phyloP scores from a whole-genome alignment of 768 basidiomycete species.

The Gymnopilus dilepis region DNA sequence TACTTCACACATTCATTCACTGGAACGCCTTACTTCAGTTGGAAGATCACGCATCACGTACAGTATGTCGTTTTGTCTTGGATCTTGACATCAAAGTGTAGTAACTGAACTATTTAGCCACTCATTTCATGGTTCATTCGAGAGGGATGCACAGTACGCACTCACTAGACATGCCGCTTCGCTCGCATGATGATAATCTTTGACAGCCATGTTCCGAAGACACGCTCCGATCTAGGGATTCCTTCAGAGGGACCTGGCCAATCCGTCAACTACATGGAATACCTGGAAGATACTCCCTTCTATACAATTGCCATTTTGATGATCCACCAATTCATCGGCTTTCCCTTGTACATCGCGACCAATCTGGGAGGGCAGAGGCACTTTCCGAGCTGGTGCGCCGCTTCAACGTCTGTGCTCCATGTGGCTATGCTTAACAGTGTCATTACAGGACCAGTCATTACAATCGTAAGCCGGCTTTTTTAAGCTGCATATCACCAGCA shows the following conservation, averaged over 20 bases:
- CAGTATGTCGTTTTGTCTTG: neutral
- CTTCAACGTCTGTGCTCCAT: neutral
- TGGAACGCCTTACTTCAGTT: slow-evolving; percentile 11
- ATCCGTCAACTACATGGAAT: slow-evolving; percentile 3
- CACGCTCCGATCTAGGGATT: slow-evolving; percentile 5
- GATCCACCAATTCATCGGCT: slow-evolving; percentile 11
- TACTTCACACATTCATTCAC: slow-evolving; percentile 10
- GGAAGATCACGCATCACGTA: slow-evolving; percentile 12
- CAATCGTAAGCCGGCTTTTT: neutral
- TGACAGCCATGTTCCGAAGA: slow-evolving; percentile 6
- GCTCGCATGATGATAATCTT: neutral
- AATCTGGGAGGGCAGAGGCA: slow-evolving; percentile 9
- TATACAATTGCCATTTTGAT: slow-evolving; percentile 7
- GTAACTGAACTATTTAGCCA: neutral
- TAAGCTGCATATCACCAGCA: neutral
- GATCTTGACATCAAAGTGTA: neutral
- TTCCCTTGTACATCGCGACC: slow-evolving; percentile 3
- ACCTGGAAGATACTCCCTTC: slow-evolving; percentile 7
- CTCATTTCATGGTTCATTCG: slow-evolving; percentile 10
- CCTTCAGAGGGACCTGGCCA: neutral
- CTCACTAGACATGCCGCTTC: neutral
- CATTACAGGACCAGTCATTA: slow-evolving; percentile 6
- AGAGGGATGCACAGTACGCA: slow-evolving; percentile 3
- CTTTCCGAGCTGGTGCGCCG: slow-evolving; percentile 7
- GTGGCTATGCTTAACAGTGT: neutral